Conservation (phyloP, 148 eudicot genomes). For the Mesembryanthemum crystallinum region DNA sequence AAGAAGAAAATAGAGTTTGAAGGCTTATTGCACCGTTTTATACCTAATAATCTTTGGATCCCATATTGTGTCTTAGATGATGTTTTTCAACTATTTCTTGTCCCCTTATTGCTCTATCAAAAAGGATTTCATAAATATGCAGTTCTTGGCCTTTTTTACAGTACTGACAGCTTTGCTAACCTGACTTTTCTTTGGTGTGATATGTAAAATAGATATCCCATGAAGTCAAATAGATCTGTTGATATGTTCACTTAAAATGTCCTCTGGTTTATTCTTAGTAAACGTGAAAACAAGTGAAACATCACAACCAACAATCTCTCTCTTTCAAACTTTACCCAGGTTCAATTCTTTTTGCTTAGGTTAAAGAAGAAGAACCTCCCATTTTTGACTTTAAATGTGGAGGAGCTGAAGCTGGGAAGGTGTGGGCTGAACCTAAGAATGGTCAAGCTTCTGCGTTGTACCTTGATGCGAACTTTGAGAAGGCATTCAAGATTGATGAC, state of each 20-base stretch:
- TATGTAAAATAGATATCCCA: neutral
- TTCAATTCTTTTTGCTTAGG: slow-evolving; percentile 22
- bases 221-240: neutral
- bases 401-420: slow-evolving; percentile 30
- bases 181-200: neutral
- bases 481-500: slow-evolving; percentile 31
- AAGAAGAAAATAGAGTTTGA: neutral
- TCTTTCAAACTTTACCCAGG: neutral
- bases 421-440: slow-evolving; percentile 41
- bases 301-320: neutral
- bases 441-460: slow-evolving; percentile 34
- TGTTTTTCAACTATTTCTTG: neutral
- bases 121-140: no score
- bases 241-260: neutral
- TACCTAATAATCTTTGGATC: neutral
- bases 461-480: slow-evolving; percentile 39
- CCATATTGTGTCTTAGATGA: neutral
- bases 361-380: slow-evolving; percentile 30
- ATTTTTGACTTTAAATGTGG: slow-evolving; percentile 35
- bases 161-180: neutral
- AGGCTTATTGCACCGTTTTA: neutral
- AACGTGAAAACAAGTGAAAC: neutral
- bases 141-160: neutral
- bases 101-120: no score
- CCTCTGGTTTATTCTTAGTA: neutral